Percentiles rank a stretch among this genome's conserved stretches.
phyloP scores from a whole-genome alignment of 2,329 filamentous ascomycete species.

The Neonectria sp. region DNA sequence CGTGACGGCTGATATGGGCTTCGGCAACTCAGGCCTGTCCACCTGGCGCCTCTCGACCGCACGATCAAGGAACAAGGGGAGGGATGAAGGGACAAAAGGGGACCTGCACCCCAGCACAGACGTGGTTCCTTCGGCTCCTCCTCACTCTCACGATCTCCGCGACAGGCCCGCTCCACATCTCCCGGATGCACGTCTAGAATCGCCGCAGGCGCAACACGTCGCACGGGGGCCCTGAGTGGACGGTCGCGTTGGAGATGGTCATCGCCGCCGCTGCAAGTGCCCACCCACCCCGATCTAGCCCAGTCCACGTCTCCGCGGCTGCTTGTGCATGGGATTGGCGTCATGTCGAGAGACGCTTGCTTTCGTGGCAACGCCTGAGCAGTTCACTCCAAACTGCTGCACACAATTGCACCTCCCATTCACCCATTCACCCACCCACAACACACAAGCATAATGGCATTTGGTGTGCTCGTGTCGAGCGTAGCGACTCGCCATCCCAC shows the following conservation, averaged over 20 bases:
- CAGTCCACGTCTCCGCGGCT: slow-evolving; percentile 40
- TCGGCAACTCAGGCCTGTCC: slow-evolving; percentile 27
- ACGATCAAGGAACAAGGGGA: slow-evolving; percentile 23
- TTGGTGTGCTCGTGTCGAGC: slow-evolving; percentile 38
- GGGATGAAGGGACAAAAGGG: slow-evolving; percentile 25
- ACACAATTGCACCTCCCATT: slow-evolving; percentile 37
- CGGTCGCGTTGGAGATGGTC: slow-evolving; percentile 26
- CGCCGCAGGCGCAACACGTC: slow-evolving; percentile 47
- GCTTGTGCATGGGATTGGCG: slow-evolving; percentile 46
- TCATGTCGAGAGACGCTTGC: slow-evolving; percentile 51
- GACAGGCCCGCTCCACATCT: slow-evolving; percentile 44
- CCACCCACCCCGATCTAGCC: slow-evolving; percentile 47
- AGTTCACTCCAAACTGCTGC: slow-evolving; percentile 40
- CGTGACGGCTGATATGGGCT: slow-evolving; percentile 16
- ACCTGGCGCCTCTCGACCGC: slow-evolving; percentile 27
- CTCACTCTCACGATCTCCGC: slow-evolving; percentile 37
- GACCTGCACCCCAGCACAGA: slow-evolving; percentile 42
- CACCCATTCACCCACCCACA: slow-evolving; percentile 42
- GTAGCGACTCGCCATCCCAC: slow-evolving; percentile 36
- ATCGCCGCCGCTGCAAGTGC: slow-evolving; percentile 48
- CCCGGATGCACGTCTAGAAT: slow-evolving; percentile 43
- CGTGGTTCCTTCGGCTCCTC: slow-evolving; percentile 35
- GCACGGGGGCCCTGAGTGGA: slow-evolving; percentile 43
- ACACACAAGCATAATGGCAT: slow-evolving; percentile 30
- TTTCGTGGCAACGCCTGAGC: slow-evolving; percentile 58